Evolutionary conservation across 495 filamentous ascomycete species (phyloP).

Genomic region (Penicillium coprophilum): DNA sequence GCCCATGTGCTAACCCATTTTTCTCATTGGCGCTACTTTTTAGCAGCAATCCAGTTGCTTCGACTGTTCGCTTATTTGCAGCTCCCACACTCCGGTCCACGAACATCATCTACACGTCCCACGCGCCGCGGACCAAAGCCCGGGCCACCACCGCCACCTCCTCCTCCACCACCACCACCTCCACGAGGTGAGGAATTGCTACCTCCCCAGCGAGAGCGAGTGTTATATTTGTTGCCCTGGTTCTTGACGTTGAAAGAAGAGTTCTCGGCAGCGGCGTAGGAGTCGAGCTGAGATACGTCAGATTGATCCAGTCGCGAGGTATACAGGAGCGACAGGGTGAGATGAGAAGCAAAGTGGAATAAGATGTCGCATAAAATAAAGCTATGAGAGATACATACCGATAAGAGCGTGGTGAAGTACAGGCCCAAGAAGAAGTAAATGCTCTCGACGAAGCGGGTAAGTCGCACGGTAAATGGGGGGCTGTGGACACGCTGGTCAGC

Average conservation of each 20-base stretch:
- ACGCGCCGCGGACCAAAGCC: slow-evolving; percentile 34
- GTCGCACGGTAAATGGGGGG: slow-evolving; percentile 45
- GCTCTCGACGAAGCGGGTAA: slow-evolving; percentile 44
- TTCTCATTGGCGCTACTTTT: background rate
- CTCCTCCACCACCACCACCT: slow-evolving; percentile 30
- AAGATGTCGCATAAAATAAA: background rate
- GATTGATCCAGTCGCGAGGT: background rate
- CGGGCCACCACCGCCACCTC: slow-evolving; percentile 31
- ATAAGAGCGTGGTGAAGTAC: slow-evolving; percentile 45
- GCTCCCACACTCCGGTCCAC: slow-evolving; percentile 40
- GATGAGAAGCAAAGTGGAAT: background rate
- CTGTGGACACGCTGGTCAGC: slow-evolving; percentile 36
- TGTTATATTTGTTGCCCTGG: slow-evolving; percentile 21
- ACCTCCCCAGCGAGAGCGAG: slow-evolving; percentile 27
- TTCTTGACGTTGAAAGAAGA: slow-evolving; percentile 60
- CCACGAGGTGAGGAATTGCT: slow-evolving; percentile 24
- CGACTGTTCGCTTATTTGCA: slow-evolving; percentile 21
- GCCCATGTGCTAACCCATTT: background rate
- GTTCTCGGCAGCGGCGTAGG: slow-evolving; percentile 61
- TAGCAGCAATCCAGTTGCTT: background rate
- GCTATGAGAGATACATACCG: slow-evolving; percentile 27
- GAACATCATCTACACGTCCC: slow-evolving; percentile 45
- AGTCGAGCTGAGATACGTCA: slow-evolving; percentile 52
- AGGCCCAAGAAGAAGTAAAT: slow-evolving; percentile 47
- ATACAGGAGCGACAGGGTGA: background rate